Base-by-base conservation (phyloP, 2,329 filamentous ascomycete genomes). In the Talaromyces sp. region DNA sequence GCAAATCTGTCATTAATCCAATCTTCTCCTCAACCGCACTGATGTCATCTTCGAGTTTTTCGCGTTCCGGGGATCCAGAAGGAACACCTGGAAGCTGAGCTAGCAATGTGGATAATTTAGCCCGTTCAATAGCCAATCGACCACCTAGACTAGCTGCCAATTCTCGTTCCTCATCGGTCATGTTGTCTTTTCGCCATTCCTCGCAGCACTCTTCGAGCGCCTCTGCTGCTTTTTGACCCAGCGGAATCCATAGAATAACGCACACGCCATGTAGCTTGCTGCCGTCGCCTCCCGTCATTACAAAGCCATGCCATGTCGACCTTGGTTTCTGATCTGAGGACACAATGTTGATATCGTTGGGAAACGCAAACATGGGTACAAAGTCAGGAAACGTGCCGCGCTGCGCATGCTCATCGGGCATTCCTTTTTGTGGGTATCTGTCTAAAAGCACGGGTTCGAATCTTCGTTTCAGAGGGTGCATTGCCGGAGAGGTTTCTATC, bases 261-360 rank as follows among this genome's bases (percentile, higher is more conserved):
- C 91, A 93, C 66, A 98, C 91, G 39, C 93, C 94, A 74, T 98
- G 94, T 22, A 98, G 84, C 76, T 95, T 96, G 63, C 92, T 90
- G 72, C 92, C 94, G 74, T 98, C 93, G 64, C 91, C 91, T 25
- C 90, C 90, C 2, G 95, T 99, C 95, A 99, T 98, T 68, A 92
- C 93, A 74, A 99, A 99, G 58, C 95, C 95, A 79, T 99, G 95
- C 95, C 95, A 99, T 27, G 93, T 97, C n/a, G 95, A 94, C 67
- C 93, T 86, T 0, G 95, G 95, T 67, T 93, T 86, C 75, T 97
- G 92, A 73, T 99, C 95, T 1, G 93, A 93, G 1, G 95, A 97
- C 10, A 98, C 92, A 61, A 99, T 95, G 68, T 93, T 93, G 71
- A 99, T 95, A 77, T 99, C 95, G 78, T 98, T 97, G 54, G 95